Evolutionary conservation across 2,329 filamentous ascomycete species (phyloP).

Genomic region (Graphilbum fragrans): DNA sequence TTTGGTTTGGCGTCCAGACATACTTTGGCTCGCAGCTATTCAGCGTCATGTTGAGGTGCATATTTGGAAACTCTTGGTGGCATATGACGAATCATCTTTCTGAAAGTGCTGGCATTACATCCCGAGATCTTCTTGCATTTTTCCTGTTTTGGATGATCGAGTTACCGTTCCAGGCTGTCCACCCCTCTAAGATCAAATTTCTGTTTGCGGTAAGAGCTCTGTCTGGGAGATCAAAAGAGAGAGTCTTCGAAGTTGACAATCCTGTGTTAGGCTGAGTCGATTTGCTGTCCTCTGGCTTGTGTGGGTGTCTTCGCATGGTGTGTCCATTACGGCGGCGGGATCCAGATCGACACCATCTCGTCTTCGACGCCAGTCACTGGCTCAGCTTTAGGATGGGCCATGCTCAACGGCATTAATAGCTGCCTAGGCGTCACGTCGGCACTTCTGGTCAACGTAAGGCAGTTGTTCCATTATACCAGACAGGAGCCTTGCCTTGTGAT

Average conservation of each 20-base stretch:
- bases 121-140: conserved; percentile 19
- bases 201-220: conserved; percentile 12
- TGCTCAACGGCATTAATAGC: conserved; percentile 9
- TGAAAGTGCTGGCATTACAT: conserved; percentile 21
- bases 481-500: no score
- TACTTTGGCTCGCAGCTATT: conserved; percentile 8
- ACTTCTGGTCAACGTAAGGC: conserved; percentile 5
- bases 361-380: background rate
- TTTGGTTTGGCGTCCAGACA: conserved; percentile 9
- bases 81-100: conserved; percentile 22
- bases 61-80: conserved; percentile 20
- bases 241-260: no score
- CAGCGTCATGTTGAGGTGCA: conserved; percentile 13
- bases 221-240: no score
- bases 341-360: conserved; percentile 2
- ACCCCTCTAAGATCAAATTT: conserved; percentile 26
- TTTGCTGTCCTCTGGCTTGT: conserved; percentile 26
- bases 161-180: conserved; percentile 26
- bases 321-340: conserved; percentile 22
- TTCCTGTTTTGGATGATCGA: conserved; percentile 23
- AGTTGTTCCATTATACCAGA: no score
- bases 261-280: conserved; percentile 13
- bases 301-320: conserved; percentile 18
- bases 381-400: conserved; percentile 6
- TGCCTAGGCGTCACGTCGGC: conserved; percentile 7